Percentiles rank a stretch among this genome's conserved stretches.
Conservation (phyloP, 805 yeast genomes). For the Jamesozyma spencerorum region DNA sequence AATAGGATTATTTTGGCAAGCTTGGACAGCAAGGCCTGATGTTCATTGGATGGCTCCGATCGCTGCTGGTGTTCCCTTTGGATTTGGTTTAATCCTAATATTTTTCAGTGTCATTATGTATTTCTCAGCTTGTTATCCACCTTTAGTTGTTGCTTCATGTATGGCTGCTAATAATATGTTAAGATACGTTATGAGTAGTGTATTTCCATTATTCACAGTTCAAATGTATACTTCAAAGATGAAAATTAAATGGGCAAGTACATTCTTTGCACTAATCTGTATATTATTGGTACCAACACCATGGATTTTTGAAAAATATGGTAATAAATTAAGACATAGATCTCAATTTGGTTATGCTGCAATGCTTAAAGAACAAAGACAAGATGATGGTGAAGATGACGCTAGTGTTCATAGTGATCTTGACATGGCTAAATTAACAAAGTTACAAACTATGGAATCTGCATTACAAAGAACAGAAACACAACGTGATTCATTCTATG, state of each 20-base stretch:
- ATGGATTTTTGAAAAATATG: slow-evolving; percentile 54
- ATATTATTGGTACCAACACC: slow-evolving; percentile 69
- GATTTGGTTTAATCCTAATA: slow-evolving; percentile 62
- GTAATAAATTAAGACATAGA: slow-evolving; percentile 43
- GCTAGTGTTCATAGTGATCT: slow-evolving; percentile 1
- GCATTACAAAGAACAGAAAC: slow-evolving; percentile 3
- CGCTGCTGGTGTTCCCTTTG: slow-evolving; percentile 70
- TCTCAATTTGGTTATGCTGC: slow-evolving; percentile 58
- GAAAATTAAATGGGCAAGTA: slow-evolving; percentile 68
- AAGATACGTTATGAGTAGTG: slow-evolving; percentile 67
- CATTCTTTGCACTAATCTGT: slow-evolving; percentile 54
- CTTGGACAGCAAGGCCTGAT: slow-evolving; percentile 54
- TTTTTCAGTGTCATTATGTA: slow-evolving; percentile 64
- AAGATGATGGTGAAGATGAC: slow-evolving; percentile 22
- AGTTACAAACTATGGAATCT: slow-evolving; percentile 6
- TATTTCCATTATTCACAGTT: slow-evolving; percentile 77
- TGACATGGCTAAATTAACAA: slow-evolving; percentile 7
- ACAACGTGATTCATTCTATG: slow-evolving; percentile 1
- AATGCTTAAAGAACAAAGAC: slow-evolving; percentile 31
- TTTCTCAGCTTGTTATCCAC: slow-evolving; percentile 65
- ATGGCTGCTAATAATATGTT: slow-evolving; percentile 78
- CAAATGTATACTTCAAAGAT: slow-evolving; percentile 65
- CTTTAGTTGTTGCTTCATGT: slow-evolving; percentile 73
- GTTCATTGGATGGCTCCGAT: slow-evolving; percentile 75
- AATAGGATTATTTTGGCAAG: slow-evolving; percentile 68